Percentiles rank a stretch among this genome's conserved stretches.
Conservation (phyloP, 805 yeast genomes). For the Sugiyamaella boreocaroliniensis region DNA sequence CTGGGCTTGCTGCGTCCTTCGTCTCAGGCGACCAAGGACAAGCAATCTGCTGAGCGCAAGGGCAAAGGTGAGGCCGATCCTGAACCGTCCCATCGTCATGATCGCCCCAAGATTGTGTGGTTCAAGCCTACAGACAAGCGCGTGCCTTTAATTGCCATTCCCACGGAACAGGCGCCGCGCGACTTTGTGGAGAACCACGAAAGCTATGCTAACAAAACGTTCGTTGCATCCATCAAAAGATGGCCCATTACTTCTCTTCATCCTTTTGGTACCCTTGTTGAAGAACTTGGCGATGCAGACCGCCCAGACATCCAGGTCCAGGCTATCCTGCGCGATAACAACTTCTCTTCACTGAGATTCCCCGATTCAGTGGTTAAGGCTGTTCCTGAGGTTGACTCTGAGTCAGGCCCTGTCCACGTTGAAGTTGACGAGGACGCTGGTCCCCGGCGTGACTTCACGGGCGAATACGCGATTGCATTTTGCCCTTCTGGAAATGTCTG, state of each 20-base stretch:
- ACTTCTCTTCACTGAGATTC: slow-evolving; percentile 37
- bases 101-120: slow-evolving; percentile 94
- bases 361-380: slow-evolving; percentile 33
- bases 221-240: slow-evolving; percentile 92
- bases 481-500: slow-evolving; percentile 51
- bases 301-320: slow-evolving; percentile 75
- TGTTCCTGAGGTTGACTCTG: slow-evolving; percentile 14
- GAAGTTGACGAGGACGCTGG: slow-evolving; percentile 23
- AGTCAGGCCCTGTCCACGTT: slow-evolving; percentile 7
- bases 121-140: slow-evolving; percentile 97
- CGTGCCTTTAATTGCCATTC: slow-evolving; percentile 95
- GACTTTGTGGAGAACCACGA: slow-evolving; percentile 93
- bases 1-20: slow-evolving; percentile 92
- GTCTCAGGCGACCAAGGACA: slow-evolving; percentile 81
- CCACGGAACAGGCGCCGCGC: slow-evolving; percentile 95
- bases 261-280: slow-evolving; percentile 91
- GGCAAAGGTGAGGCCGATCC: slow-evolving; percentile 18
- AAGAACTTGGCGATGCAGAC: slow-evolving; percentile 75
- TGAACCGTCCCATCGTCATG: slow-evolving; percentile 12
- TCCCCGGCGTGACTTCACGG: slow-evolving; percentile 45
- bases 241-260: slow-evolving; percentile 99
- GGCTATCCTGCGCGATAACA: slow-evolving; percentile 71
- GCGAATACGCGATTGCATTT: slow-evolving; percentile 57
- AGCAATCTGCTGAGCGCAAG: slow-evolving; percentile 35
- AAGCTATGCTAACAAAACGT: slow-evolving; percentile 68